Base-by-base conservation (phyloP, 768 basidiomycete genomes). In the Neoboletus subvelutipes region DNA sequence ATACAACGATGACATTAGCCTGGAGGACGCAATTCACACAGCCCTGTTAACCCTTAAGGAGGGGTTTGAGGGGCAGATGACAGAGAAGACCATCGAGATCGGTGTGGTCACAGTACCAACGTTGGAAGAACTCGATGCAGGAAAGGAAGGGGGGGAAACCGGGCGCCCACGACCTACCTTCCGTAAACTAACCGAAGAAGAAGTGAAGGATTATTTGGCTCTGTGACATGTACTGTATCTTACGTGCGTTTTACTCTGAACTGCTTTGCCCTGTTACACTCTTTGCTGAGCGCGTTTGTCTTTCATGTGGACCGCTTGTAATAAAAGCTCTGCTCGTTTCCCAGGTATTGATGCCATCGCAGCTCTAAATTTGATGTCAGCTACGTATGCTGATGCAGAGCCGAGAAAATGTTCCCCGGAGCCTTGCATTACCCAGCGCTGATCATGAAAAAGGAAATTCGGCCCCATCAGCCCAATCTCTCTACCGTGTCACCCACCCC, bases 1-100 rank as follows among this genome's bases (percentile, higher is more conserved):
- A 70, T 98, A 98, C 77, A 98, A 96, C 76, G 96, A 99, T 76
- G 96, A 98, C 69, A 96, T 99, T 71, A 97, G 94, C 67, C 78
- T 98, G 56, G 96, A 98, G 76, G 97, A 98, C 72, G 97, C 96
- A 34, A 98, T 98, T 63, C 97, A 99, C 75, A 99, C 97, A 13
- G 97, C 97, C 34, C 84, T 99, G 29, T 76, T 99, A 62, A 99
- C 97, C 36, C 79, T 98, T 62, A 98, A 99, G 76, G 97, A 98
- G 76, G 95, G 97, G 4, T 99, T 98, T 67, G 97, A 99, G 75
- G 97, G 97, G n/a, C 92, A 98, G 71, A 98, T 99, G 96, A 98
- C 96, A 29, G 97, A 98, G 77, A 95, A 97, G 79, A 99, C 97
- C 45, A 97, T 99, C 68, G 97, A 99, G 77, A 93, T 99, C 50